Conservation (phyloP, 768 basidiomycete genomes). For the Boletus sp. region DNA sequence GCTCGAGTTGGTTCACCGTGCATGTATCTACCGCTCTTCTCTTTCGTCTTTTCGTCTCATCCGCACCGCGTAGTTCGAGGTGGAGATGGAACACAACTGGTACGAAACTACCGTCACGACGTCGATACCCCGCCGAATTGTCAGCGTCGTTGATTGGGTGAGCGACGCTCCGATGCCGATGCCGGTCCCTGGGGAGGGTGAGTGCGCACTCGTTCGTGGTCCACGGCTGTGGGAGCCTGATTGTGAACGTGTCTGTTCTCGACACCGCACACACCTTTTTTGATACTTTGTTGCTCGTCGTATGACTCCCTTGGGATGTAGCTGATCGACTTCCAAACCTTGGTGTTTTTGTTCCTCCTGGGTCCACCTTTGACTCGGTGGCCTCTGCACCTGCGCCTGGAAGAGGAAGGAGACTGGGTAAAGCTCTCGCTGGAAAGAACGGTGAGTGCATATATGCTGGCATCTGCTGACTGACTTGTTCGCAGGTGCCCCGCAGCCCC, state of each 20-base stretch:
- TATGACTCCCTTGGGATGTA: not conserved
- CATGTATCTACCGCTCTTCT: conserved; percentile 6
- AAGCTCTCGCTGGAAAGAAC: conserved; percentile 14
- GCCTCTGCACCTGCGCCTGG: not conserved
- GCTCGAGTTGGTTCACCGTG: conserved; percentile 64
- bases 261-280: not conserved
- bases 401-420: conserved; percentile 7
- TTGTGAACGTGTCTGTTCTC: not conserved
- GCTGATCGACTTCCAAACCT: conserved; percentile 24
- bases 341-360: conserved; percentile 23
- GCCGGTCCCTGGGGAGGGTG: conserved; percentile 9
- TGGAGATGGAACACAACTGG: conserved; percentile 95
- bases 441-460: not conserved
- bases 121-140: conserved; percentile 65
- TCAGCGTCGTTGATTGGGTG: conserved; percentile 94
- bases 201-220: conserved; percentile 6
- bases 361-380: conserved; percentile 21
- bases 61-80: conserved; percentile 58
- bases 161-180: conserved; percentile 61
- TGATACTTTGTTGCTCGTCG: no score
- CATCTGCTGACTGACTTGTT: not conserved
- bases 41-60: not conserved
- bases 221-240: conserved; percentile 4
- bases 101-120: conserved; percentile 88
- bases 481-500: conserved; percentile 6